phyloP scores from a whole-genome alignment of 148 eudicot genomes.

The Heliosperma pusillum region DNA sequence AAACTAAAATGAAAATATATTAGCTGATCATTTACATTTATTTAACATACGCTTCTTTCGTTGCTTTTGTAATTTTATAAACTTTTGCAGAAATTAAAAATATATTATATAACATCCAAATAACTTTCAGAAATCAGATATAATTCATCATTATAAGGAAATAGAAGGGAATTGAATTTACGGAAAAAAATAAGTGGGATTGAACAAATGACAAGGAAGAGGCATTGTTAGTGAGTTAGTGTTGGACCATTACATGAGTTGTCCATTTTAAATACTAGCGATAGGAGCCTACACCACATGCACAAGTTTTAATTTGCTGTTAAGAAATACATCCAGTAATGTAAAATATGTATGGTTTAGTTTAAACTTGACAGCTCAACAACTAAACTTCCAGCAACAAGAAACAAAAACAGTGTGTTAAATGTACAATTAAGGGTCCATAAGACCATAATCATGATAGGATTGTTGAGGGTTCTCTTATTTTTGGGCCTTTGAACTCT shows the following conservation, averaged over 20 bases:
- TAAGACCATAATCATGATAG: background rate
- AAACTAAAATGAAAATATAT: too few relatives aligned
- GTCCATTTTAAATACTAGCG: constrained; percentile 27
- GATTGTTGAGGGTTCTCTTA: too few relatives aligned
- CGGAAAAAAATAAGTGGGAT: background rate
- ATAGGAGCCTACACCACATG: constrained; percentile 34
- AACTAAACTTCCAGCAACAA: constrained; percentile 1
- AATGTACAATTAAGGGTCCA: background rate
- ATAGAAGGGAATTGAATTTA: too few relatives aligned
- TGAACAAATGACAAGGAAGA: constrained; percentile 11
- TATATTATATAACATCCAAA: too few relatives aligned
- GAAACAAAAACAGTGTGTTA: background rate
- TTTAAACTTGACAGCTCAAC: constrained; percentile 6
- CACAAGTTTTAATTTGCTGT: background rate
- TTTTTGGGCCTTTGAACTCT: too few relatives aligned
- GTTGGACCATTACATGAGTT: constrained; percentile 29
- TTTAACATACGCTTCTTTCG: too few relatives aligned
- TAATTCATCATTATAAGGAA: too few relatives aligned
- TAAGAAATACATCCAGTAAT: background rate
- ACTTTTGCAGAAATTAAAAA: too few relatives aligned
- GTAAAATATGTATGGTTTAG: background rate
- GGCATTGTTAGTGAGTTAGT: constrained; percentile 22
- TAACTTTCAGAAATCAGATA: too few relatives aligned
- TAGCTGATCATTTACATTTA: too few relatives aligned
- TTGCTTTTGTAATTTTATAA: too few relatives aligned